Percentiles rank a stretch among this genome's conserved stretches.
These are phyloP conservation scores for Annulohypoxylon moriforme DNA, from an alignment of 495 filamentous ascomycete genomes.

Conservation along the genomic window DNA sequence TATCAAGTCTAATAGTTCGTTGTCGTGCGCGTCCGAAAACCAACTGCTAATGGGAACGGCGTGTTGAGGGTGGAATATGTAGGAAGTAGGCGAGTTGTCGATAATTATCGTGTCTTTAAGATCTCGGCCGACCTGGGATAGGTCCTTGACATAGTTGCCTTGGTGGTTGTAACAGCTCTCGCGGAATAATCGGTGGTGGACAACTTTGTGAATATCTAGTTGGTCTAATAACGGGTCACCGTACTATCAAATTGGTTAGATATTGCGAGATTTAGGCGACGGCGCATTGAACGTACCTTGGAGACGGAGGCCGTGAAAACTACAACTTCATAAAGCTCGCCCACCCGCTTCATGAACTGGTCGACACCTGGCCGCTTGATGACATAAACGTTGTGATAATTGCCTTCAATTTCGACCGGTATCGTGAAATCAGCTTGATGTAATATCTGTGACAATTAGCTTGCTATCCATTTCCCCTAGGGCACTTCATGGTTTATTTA, in stretches of 20 bases:
- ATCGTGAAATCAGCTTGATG: constrained; percentile 99
- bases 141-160: constrained; percentile 99
- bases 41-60: constrained; percentile 99
- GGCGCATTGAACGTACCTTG: constrained; percentile 72
- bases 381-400: constrained; percentile 99
- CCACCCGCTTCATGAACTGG: constrained; percentile 98
- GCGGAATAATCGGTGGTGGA: constrained; percentile 95
- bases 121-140: constrained; percentile 96
- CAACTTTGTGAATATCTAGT: constrained; percentile 95
- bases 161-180: constrained; percentile 99
- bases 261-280: neutral
- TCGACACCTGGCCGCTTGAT: constrained; percentile 98
- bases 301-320: constrained; percentile 99
- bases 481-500: constrained; percentile 51
- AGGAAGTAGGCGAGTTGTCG: constrained; percentile 98
- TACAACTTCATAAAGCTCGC: constrained; percentile 97
- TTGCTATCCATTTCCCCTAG: constrained; percentile 11
- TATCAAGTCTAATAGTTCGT: constrained; percentile 97
- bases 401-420: constrained; percentile 98
- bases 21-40: constrained; percentile 99
- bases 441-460: constrained; percentile 75
- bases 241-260: constrained; percentile 70
- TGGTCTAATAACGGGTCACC: constrained; percentile 97
- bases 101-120: constrained; percentile 99
- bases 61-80: constrained; percentile 99